Evolutionary conservation across 192 early-diverging fungal species (phyloP).

Genomic region (Coemansia sp.): DNA sequence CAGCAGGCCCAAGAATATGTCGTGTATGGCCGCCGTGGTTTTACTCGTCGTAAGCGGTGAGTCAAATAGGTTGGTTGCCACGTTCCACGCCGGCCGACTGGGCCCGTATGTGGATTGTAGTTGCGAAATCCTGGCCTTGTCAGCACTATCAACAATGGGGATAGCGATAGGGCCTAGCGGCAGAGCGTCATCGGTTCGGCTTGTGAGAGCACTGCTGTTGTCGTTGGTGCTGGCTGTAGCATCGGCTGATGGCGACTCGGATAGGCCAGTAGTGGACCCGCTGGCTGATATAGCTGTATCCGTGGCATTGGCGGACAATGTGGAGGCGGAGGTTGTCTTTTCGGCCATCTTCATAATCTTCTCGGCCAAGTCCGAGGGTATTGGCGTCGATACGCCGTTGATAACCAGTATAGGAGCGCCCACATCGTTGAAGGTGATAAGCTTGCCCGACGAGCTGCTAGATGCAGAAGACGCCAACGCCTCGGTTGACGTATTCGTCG

Average conservation of each 20-base stretch:
- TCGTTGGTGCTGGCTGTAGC: background rate
- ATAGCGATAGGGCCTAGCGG: slow-evolving; percentile 32
- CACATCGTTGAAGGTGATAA: slow-evolving; percentile 47
- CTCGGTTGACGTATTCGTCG: background rate
- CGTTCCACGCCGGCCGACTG: slow-evolving; percentile 5
- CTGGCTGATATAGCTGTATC: background rate
- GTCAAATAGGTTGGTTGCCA: slow-evolving; percentile 29
- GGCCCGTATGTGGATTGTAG: background rate
- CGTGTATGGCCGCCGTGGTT: background rate
- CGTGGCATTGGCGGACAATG: background rate
- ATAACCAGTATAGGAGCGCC: slow-evolving; percentile 45
- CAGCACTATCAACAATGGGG: slow-evolving; percentile 31
- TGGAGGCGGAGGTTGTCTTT: background rate
- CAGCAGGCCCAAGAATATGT: background rate
- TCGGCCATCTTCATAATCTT: slow-evolving; percentile 45
- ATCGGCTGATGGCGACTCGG: background rate
- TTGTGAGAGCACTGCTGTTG: background rate
- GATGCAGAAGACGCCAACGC: slow-evolving; percentile 9
- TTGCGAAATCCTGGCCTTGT: background rate
- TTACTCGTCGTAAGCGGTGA: slow-evolving; percentile 11
- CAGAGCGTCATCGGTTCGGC: slow-evolving; percentile 8
- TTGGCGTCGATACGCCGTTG: slow-evolving; percentile 31
- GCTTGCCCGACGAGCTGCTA: slow-evolving; percentile 16
- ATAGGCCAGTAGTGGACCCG: background rate
- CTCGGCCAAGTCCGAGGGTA: slow-evolving; percentile 39